Percentiles rank a stretch among this genome's conserved stretches.
Conservation (phyloP, 2,329 filamentous ascomycete genomes). For the Fusarium sublunatum region DNA sequence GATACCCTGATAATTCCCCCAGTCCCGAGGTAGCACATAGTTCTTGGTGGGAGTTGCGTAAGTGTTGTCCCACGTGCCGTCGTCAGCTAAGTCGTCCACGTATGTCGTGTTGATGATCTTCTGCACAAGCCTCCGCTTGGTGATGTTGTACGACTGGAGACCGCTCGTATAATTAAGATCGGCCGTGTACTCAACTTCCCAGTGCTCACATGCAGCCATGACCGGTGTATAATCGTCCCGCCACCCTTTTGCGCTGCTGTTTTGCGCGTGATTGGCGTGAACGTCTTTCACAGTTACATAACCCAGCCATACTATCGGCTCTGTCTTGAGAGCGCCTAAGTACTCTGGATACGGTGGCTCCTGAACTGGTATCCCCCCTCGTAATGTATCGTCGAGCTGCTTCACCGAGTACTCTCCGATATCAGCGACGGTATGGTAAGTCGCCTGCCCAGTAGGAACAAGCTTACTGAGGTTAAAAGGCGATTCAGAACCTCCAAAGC, state of each 20-base stretch:
- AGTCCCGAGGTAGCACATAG: constrained; percentile 27
- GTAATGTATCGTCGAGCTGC: constrained; percentile 19
- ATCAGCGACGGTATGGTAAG: constrained; percentile 23
- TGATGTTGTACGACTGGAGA: constrained; percentile 26
- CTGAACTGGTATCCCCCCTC: constrained; percentile 1
- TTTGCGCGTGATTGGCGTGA: constrained; percentile 1
- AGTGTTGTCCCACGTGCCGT: constrained; percentile 30
- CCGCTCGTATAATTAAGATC: constrained; percentile 30
- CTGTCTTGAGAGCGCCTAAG: constrained; percentile 30
- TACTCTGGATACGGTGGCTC: constrained; percentile 22
- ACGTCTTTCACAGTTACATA: constrained; percentile 26
- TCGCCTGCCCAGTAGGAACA: constrained; percentile 27
- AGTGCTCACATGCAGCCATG: constrained; percentile 40
- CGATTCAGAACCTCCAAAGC: constrained; percentile 4
- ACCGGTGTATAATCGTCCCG: constrained; percentile 23
- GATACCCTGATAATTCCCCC: constrained; percentile 15
- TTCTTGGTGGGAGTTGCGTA: constrained; percentile 26
- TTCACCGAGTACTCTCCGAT: constrained; percentile 31
- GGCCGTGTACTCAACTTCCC: constrained; percentile 38
- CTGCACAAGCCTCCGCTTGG: constrained; percentile 18
- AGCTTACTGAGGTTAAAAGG: constrained; percentile 34
- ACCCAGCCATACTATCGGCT: constrained; percentile 39
- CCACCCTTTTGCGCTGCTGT: constrained; percentile 8
- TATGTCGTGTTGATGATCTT: constrained; percentile 39
- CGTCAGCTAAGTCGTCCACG: neutral